Base-by-base conservation (phyloP, 148 eudicot genomes). In the Silene latifolia region DNA sequence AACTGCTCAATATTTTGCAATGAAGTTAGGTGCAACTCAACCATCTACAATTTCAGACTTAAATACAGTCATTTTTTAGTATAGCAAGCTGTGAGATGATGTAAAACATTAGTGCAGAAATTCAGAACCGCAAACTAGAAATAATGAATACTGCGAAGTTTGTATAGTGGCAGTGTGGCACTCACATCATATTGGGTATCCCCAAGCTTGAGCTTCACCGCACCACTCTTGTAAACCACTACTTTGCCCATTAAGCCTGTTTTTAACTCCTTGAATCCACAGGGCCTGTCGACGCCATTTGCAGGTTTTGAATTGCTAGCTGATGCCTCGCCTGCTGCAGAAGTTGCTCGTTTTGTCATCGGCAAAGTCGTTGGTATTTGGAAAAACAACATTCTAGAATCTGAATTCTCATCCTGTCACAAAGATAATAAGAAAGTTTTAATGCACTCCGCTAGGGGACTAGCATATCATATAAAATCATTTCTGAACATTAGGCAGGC, bases 221-320 rank as follows among this genome's bases (percentile, higher is more conserved):
- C 83, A 20, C 98, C 98, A 54, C 91, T 94, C 74, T 78, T 88
- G 86, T 94, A 94, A 72, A 94, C 88, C 74, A 89, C 66, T 88
- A 91, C 74, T 79, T 89, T 91, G 8, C 98, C 98, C 83, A 91
- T 85, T 73, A 56, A 12, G 76, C 95, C 93, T 57, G 72, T 74
- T 42, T 91, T 84, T 74, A 89, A 75, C 14, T 86, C 87, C 71
- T 83, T 83, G 71, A 88, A 80, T 78, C 78, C 81, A 83, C 82
- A 69, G 18, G 77, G 73, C 69, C 83, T 86, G 58, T 73, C 76
- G 8, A 29, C 27, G 48, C 42, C 79, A 58, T 69, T 80, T 10
- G 61, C 27, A 27, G 73, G 61, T 70, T 53, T 70, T 53, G 61
- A 24, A 3, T 69, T 24, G 73, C 62, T 70, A 53, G 44, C 61